These are phyloP conservation scores for Trichothecium sympodiale DNA, from an alignment of 2,329 filamentous ascomycete genomes.

Conservation along the genomic window DNA sequence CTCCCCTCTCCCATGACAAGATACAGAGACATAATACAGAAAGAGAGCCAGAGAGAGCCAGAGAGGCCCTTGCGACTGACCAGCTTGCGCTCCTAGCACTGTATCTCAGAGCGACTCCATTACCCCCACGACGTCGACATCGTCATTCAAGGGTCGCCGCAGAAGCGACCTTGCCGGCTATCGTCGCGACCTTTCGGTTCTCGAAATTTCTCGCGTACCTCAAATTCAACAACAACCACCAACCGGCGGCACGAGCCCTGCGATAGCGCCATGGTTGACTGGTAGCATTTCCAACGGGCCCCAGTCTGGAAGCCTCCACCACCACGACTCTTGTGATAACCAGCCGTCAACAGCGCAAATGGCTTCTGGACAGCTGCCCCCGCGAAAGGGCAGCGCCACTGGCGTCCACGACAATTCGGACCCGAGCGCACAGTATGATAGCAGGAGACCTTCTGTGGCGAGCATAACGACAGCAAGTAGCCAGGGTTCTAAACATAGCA, in stretches of 20 bases:
- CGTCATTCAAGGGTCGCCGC: constrained; percentile 30
- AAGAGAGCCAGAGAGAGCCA: too few relatives aligned
- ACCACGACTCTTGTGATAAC: constrained; percentile 66
- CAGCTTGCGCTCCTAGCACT: not conserved
- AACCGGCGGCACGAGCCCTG: constrained; percentile 24
- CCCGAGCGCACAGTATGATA: constrained; percentile 52
- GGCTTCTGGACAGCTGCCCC: constrained; percentile 41
- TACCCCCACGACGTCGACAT: constrained; percentile 1
- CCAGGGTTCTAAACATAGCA: constrained; percentile 65
- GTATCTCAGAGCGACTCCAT: constrained; percentile 2
- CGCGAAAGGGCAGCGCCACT: constrained; percentile 9
- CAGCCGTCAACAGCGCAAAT: constrained; percentile 51
- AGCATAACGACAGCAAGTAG: constrained; percentile 76
- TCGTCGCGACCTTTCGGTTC: constrained; percentile 58
- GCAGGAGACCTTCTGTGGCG: constrained; percentile 75
- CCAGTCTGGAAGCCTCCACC: constrained; percentile 50
- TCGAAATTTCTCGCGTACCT: constrained; percentile 52
- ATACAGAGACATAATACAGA: too few relatives aligned
- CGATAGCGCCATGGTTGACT: constrained; percentile 49
- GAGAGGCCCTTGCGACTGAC: too few relatives aligned
- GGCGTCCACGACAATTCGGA: constrained; percentile 52
- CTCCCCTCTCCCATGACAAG: too few relatives aligned
- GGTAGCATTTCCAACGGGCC: constrained; percentile 18
- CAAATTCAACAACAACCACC: constrained; percentile 49
- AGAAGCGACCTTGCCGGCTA: constrained; percentile 57